Percentiles rank a stretch among this genome's conserved stretches.
phyloP scores from a whole-genome alignment of 306 rosid genomes.

The Cotoneaster glaucophyllus region DNA sequence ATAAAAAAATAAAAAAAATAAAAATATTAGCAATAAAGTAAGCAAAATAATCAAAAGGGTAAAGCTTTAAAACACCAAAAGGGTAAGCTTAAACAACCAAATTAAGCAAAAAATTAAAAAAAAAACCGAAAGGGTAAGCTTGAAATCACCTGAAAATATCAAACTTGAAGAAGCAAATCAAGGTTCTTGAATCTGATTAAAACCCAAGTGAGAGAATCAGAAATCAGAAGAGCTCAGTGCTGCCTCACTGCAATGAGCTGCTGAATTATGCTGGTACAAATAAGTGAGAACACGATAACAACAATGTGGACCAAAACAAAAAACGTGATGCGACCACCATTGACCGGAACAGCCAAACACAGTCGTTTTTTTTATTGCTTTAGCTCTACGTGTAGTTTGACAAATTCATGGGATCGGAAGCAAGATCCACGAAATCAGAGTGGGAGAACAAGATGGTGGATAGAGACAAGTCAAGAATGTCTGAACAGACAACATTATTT shows the following conservation, averaged over 20 bases:
- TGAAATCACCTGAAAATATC: conserved; percentile 9
- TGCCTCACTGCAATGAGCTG: not conserved
- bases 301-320: not conserved
- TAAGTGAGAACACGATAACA: not conserved
- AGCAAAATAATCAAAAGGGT: no score
- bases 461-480: not conserved
- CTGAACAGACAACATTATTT: not conserved
- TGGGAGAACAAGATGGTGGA: not conserved
- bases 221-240: not conserved
- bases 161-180: not conserved
- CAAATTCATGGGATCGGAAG: conserved; percentile 14
- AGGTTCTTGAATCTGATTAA: not conserved
- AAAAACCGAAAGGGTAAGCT: not conserved
- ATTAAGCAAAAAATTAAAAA: not conserved
- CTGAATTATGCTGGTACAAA: not conserved
- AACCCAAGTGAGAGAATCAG: not conserved
- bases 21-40: conserved; percentile 9
- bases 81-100: not conserved
- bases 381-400: conserved; percentile 14
- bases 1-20: no score
- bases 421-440: conserved; percentile 4
- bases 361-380: not conserved
- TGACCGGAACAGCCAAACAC: conserved; percentile 3
- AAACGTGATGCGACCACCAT: not conserved
- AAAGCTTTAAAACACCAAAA: not conserved